These are phyloP conservation scores for Pinus taeda DNA, from an alignment of 75 land plant species.

Conservation along the genomic window DNA sequence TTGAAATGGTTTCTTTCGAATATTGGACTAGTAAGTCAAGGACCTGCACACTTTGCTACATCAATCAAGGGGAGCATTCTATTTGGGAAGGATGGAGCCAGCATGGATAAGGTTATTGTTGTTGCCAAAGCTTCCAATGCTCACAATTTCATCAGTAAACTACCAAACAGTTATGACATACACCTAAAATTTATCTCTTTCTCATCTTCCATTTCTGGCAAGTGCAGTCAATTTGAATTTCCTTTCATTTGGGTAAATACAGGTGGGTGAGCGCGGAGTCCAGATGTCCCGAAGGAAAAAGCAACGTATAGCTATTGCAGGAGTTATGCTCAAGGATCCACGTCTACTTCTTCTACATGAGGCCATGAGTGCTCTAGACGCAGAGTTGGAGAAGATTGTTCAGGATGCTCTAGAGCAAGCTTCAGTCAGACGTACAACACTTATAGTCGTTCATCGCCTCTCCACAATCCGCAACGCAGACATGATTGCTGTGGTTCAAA, in stretches of 20 bases:
- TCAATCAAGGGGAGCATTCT: constrained; percentile 26
- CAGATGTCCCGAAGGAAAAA: constrained; percentile 36
- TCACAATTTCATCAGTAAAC: constrained; percentile 13
- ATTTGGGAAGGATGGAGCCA: constrained; percentile 7
- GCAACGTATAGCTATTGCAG: constrained; percentile 31
- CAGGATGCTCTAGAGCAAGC: constrained; percentile 26
- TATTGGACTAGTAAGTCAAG: too few relatives aligned
- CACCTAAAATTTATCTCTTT: not conserved
- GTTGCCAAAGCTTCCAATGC: not conserved
- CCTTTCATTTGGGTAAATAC: too few relatives aligned
- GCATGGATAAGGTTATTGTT: too few relatives aligned
- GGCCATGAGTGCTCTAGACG: constrained; percentile 35
- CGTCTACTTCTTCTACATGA: constrained; percentile 26
- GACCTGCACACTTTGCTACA: constrained; percentile 17
- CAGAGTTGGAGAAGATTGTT: constrained; percentile 32
- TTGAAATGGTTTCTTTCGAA: too few relatives aligned
- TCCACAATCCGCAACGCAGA: constrained; percentile 33
- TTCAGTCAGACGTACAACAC: constrained; percentile 27
- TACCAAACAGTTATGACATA: constrained; percentile 22
- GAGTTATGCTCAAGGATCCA: constrained; percentile 28
- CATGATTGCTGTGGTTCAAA: constrained; percentile 28
- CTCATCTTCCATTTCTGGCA: too few relatives aligned
- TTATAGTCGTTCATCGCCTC: constrained; percentile 33
- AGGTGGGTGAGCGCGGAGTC: constrained; percentile 23
- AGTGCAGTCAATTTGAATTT: too few relatives aligned